Base-by-base conservation (phyloP, 2,329 filamentous ascomycete species). In the Aspergillus tamarii region DNA sequence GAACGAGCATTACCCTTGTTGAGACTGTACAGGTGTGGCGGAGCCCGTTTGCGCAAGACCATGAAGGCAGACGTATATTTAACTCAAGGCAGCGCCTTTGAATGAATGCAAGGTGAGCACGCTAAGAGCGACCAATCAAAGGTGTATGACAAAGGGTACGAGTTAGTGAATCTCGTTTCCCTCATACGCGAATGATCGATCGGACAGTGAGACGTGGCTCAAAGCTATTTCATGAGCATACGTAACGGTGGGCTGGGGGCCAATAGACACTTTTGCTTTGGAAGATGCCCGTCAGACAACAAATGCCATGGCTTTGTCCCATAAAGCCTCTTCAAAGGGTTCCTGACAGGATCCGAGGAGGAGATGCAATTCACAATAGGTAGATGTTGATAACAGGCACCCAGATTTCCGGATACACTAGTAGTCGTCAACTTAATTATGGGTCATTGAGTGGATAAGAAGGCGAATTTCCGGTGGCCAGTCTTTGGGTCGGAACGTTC, bases 11-110 rank as follows among this genome's bases (percentile, higher is more conserved):
- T 71, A 61, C 73, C 67, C 71, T 76, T 72, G 52, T 66, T 68
- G 53, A 75, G 72, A 61, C 73, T 73, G 46, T 76, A 67, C 54
- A 78, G 72, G 63, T 73, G 74, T 52, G 76, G 76, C 60, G 77
- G 76, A 66, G 74, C 75, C 68, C 70, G 71, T 70, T 78, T 78
- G 65, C 76, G 76, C 69, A 78, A 70, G 67, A 78, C 77, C 77
- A 78, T 79, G 68, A 76, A 74, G 71, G 67, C 66, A 66, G 61
- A 65, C 65, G 46, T 57, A 54, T 59, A 52, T 48, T 53, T 57
- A 41, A 41, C 48, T 59, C 41, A 59, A 53, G 58, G 57, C 61
- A 56, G 41, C 58, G 30, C 10, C n/a, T 7, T 26, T 55, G 8
- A 36, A 34, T 32, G 48, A 34, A 52, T 30, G 48, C 28, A 30